phyloP scores from a whole-genome alignment of 345 rosid species.

The Populus simonii region DNA sequence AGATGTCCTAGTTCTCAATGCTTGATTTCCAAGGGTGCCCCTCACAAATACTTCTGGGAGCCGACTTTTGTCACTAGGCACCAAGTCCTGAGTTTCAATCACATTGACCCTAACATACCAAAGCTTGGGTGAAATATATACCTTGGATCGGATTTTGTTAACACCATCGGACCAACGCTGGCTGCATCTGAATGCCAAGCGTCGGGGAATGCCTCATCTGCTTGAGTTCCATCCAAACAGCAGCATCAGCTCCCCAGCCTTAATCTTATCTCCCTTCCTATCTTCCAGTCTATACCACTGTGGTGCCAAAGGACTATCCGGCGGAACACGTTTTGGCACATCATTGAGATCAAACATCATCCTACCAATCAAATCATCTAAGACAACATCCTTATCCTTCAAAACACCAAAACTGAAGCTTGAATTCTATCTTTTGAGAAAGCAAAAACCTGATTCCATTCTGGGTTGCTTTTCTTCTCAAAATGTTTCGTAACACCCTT shows the following conservation, averaged over 20 bases:
- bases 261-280: conserved; percentile 22
- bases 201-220: conserved; percentile 31
- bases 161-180: conserved; percentile 31
- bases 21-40: conserved; percentile 24
- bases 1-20: conserved; percentile 24
- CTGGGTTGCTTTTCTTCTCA: conserved; percentile 29
- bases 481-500: conserved; percentile 33
- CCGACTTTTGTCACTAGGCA: conserved; percentile 26
- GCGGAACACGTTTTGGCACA: conserved; percentile 31
- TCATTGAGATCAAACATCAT: conserved; percentile 28
- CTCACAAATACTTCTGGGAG: conserved; percentile 29
- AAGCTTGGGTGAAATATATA: conserved; percentile 31
- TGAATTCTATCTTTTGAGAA: conserved; percentile 33
- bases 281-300: conserved; percentile 36
- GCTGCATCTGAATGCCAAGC: conserved; percentile 41
- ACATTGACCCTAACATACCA: conserved; percentile 36
- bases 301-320: conserved; percentile 34
- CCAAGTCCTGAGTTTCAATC: conserved; percentile 36
- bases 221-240: conserved; percentile 38
- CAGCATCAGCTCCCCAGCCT: conserved; percentile 31
- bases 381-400: conserved; percentile 31
- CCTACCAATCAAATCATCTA: conserved; percentile 32
- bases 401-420: conserved; percentile 26
- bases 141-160: conserved; percentile 28
- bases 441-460: conserved; percentile 35